These are phyloP conservation scores for Phytophthora aleatoria DNA, from an alignment of 352 stramenopile genomes.

Conservation along the genomic window DNA sequence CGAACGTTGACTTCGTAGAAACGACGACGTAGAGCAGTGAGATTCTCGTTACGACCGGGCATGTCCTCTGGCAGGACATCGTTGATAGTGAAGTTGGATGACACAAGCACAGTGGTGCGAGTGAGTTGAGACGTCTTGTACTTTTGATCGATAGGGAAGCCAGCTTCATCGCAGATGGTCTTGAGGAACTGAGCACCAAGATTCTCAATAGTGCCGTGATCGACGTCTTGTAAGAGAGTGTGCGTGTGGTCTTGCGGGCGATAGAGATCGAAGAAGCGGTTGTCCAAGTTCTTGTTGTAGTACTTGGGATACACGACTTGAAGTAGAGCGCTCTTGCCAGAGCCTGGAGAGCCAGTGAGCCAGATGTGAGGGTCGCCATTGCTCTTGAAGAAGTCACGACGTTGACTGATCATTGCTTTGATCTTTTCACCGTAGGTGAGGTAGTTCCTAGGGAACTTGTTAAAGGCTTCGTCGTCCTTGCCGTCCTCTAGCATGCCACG, in stretches of 20 bases:
- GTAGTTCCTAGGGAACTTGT: neutral
- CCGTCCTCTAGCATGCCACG: neutral
- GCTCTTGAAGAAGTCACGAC: conserved; percentile 2
- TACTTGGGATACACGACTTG: conserved; percentile 3
- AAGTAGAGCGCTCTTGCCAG: neutral
- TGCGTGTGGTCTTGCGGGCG: neutral
- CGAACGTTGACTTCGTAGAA: neutral
- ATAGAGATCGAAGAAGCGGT: neutral
- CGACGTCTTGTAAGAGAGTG: neutral
- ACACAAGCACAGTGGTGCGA: conserved; percentile 1
- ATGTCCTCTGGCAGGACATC: neutral
- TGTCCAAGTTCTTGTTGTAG: conserved; percentile 8
- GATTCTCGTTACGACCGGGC: neutral
- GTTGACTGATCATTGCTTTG: neutral
- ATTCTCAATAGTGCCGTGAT: conserved; percentile 1
- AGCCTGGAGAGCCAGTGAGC: neutral
- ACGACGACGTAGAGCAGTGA: neutral
- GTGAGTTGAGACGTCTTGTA: conserved; percentile 2
- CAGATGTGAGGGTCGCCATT: conserved; percentile 2
- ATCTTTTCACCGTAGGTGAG: neutral
- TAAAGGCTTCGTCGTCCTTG: neutral
- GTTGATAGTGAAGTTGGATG: neutral
- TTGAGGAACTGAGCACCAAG: conserved; percentile 3
- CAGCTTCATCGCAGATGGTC: conserved; percentile 7
- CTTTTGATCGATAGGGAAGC: conserved; percentile 6